Base-by-base conservation (phyloP, 1,284 basidiomycete genomes). In the Leccinum huronense region DNA sequence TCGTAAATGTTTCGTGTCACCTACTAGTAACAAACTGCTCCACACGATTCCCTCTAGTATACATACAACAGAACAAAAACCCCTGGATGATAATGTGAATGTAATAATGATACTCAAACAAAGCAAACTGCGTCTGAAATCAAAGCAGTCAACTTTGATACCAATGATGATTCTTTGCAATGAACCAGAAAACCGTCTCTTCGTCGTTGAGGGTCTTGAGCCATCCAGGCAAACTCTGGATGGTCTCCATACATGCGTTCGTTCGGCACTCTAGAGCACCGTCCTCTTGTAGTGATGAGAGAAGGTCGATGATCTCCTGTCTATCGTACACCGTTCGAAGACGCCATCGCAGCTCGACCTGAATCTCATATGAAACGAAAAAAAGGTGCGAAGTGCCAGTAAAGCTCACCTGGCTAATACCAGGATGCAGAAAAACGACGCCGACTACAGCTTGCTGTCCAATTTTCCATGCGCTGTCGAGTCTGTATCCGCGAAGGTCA, bases 261-360 rank as follows among this genome's bases (percentile, higher is more conserved):
- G 68, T 68, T 42, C 79, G 78, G 67, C 78, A 72, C 59, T 75
- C 75, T 53, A 88, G 65, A 66, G 79, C 81, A 6, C 82, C 80
- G 58, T 84, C 84, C 23, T 81, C 80, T 40, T 75, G 72, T 60
- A 95, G 77, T 65, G 83, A 81, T 40, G 79, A 77, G 59, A 93
- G 72, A 27, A 92, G 68, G 23, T 93, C 91, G 61, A 81, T 78
- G 40, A 90, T 76, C 74, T 95, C 93, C 68, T 89, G 85, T 63
- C 89, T 82, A 73, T 95, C 92, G 66, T 93, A 90, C 33, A 88
- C 83, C 11, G 81, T 76, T 62, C 83, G 79, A 60, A 94, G 77
- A 64, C 87, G 82, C 83, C 86, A 88, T 62, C 86, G 82, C 59
- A 94, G 76, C 69, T 88, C 86, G 16, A 79, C 77, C 91, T 94